phyloP scores from a whole-genome alignment of 352 stramenopile genomes.

The Pythium aristosporum region DNA sequence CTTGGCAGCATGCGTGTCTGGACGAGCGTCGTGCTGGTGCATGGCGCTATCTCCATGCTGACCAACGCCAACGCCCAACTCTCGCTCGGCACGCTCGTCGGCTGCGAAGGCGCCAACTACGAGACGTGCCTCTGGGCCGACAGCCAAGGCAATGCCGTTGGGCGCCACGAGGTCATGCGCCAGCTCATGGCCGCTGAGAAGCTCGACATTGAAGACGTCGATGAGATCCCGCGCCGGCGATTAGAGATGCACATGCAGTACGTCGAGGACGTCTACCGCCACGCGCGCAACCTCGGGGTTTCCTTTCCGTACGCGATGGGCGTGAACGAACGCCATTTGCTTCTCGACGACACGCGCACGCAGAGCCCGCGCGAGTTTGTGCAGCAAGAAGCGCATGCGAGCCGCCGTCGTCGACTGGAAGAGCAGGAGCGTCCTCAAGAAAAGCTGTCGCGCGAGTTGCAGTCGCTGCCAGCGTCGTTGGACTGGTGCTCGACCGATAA shows the following conservation, averaged over 20 bases:
- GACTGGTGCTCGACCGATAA: constrained; percentile 82
- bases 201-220: constrained; percentile 19
- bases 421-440: constrained; percentile 4
- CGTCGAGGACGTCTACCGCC: constrained; percentile 61
- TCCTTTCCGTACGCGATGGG: constrained; percentile 63
- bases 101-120: constrained; percentile 31
- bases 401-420: constrained; percentile 34
- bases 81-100: constrained; percentile 58
- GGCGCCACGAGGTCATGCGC: constrained; percentile 46
- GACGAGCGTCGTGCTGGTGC: constrained; percentile 14
- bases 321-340: constrained; percentile 66
- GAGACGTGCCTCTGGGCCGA: constrained; percentile 59
- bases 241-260: constrained; percentile 65
- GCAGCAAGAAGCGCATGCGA: constrained; percentile 49
- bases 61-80: constrained; percentile 14
- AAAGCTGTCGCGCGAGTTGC: constrained; percentile 14
- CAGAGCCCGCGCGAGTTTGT: constrained; percentile 49
- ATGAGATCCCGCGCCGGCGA: constrained; percentile 42
- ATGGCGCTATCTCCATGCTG: constrained; percentile 3
- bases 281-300: constrained; percentile 38
- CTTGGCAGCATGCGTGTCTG: constrained; percentile 7
- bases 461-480: constrained; percentile 39
- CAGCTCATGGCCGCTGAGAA: constrained; percentile 56
- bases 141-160: constrained; percentile 34
- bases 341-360: constrained; percentile 40